phyloP scores from a whole-genome alignment of 129 eudicot species.

The Erigeron canadensis region DNA sequence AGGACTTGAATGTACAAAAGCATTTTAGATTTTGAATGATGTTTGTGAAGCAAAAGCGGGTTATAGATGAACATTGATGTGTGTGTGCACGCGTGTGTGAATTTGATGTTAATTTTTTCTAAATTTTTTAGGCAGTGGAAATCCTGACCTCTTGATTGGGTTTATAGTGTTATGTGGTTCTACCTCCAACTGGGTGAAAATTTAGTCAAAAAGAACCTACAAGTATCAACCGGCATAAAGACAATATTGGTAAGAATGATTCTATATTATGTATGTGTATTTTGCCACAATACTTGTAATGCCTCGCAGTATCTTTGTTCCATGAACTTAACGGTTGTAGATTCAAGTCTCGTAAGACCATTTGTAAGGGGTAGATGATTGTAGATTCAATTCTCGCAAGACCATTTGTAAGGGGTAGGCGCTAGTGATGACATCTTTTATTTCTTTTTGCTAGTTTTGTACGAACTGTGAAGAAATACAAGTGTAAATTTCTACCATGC shows the following conservation, averaged over 20 bases:
- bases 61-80: conserved; percentile 10
- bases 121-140: neutral
- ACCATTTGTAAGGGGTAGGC: too few relatives aligned
- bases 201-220: neutral
- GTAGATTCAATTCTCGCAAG: too few relatives aligned
- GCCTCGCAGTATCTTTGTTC: neutral
- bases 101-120: neutral
- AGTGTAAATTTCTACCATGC: too few relatives aligned
- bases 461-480: too few relatives aligned
- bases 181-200: neutral
- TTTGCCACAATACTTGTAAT: neutral
- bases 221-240: neutral
- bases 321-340: neutral
- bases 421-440: too few relatives aligned
- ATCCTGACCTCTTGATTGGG: neutral
- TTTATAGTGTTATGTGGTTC: too few relatives aligned
- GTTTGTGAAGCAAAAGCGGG: conserved; percentile 19
- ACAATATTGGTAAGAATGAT: neutral
- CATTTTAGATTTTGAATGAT: conserved; percentile 19
- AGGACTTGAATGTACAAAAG: conserved; percentile 33
- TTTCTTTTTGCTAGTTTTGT: too few relatives aligned
- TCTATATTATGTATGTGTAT: too few relatives aligned
- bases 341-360: too few relatives aligned
- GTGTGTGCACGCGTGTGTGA: too few relatives aligned
- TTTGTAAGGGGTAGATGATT: too few relatives aligned